phyloP scores from a whole-genome alignment of 805 yeast species.

The Kodamaea kaohsiungensis region DNA sequence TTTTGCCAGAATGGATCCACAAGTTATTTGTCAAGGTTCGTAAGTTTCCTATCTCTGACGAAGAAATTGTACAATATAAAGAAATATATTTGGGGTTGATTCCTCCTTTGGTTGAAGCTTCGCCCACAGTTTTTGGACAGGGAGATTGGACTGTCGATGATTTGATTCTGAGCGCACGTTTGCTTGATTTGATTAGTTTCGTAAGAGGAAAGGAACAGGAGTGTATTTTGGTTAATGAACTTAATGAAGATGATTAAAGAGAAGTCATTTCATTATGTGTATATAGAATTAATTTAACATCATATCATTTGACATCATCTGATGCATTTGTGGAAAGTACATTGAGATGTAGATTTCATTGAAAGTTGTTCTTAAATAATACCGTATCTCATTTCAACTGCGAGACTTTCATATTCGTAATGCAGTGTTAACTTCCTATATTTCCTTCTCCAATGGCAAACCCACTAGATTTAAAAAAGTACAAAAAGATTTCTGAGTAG shows the following conservation, averaged over 20 bases:
- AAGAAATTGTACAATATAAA: conserved; percentile 56
- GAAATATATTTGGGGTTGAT: conserved; percentile 55
- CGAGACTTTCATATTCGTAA: too few species aligned
- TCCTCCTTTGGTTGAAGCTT: conserved; percentile 46
- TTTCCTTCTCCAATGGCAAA: too few species aligned
- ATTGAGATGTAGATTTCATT: too few species aligned
- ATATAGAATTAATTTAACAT: too few species aligned
- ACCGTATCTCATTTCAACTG: too few species aligned
- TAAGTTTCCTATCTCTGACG: conserved; percentile 44
- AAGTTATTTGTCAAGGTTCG: conserved; percentile 34
- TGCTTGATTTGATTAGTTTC: conserved; percentile 54
- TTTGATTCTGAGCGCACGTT: conserved; percentile 51
- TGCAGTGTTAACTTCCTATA: too few species aligned
- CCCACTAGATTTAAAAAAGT: too few species aligned
- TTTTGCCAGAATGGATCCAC: conserved; percentile 54
- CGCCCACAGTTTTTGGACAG: conserved; percentile 57
- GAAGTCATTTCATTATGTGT: too few species aligned
- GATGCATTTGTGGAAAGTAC: too few species aligned
- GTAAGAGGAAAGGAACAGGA: conserved; percentile 46
- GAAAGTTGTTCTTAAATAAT: too few species aligned
- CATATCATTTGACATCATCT: too few species aligned
- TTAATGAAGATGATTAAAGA: background rate
- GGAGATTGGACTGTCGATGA: conserved; percentile 52
- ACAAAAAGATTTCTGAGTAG: too few species aligned
- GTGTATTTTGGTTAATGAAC: conserved; percentile 37